phyloP scores from a whole-genome alignment of 306 rosid genomes.

The Benincasa hispida region DNA sequence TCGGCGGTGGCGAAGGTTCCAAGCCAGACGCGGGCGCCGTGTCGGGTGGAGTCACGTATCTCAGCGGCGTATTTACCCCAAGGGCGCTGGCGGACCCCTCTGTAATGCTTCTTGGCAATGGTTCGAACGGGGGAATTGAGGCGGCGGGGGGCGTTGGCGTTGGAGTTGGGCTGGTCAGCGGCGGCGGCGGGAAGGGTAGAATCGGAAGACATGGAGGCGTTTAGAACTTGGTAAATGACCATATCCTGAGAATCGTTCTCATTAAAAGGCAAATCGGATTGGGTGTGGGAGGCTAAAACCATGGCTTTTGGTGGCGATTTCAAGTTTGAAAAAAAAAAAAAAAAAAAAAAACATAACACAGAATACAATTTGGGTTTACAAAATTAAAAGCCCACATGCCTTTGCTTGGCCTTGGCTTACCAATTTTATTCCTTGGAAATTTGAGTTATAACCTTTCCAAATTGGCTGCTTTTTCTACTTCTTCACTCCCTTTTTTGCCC shows the following conservation, averaged over 20 bases:
- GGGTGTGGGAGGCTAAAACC: conserved; percentile 42
- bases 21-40: conserved; percentile 69
- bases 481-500: background rate
- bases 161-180: background rate
- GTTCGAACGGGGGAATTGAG: conserved; percentile 20
- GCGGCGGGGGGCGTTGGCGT: background rate
- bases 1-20: conserved; percentile 83
- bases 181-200: conserved; percentile 15
- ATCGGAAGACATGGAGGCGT: conserved; percentile 29
- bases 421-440: background rate
- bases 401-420: background rate
- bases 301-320: conserved; percentile 10
- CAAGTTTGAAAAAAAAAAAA: no score
- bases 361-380: background rate
- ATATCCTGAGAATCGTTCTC: conserved; percentile 90
- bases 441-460: background rate
- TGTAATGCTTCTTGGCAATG: conserved; percentile 61
- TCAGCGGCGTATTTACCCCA: conserved; percentile 96
- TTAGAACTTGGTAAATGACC: conserved; percentile 71
- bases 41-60: conserved; percentile 67
- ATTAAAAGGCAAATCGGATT: conserved; percentile 57
- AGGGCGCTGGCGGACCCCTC: conserved; percentile 77
- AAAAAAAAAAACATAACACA: no score
- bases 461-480: conserved; percentile 3
- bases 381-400: background rate